Percentiles rank a stretch among this genome's conserved stretches.
These are phyloP conservation scores for Fusarium heterosporum DNA, from an alignment of 2,329 filamentous ascomycete species.

Conservation along the genomic window DNA sequence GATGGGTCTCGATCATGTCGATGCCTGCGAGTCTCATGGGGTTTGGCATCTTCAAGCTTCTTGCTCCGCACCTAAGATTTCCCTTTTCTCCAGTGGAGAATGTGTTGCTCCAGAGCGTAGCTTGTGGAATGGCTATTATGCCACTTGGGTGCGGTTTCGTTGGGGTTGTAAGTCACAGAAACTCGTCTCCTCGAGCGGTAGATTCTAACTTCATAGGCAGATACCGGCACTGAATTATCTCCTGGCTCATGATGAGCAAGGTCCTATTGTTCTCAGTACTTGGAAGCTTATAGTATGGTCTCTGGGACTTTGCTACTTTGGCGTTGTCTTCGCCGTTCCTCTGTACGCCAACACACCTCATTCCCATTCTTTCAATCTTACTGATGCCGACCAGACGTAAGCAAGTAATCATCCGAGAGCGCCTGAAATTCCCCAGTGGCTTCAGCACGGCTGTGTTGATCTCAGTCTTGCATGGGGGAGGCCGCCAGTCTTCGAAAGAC, in stretches of 20 bases:
- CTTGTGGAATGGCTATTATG: slow-evolving; percentile 96
- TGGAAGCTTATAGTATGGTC: slow-evolving; percentile 90
- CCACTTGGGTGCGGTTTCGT: slow-evolving; percentile 95
- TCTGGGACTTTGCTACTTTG: slow-evolving; percentile 93
- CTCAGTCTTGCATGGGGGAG: slow-evolving; percentile 81
- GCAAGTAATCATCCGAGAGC: slow-evolving; percentile 93
- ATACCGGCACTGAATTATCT: slow-evolving; percentile 93
- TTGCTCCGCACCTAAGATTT: slow-evolving; percentile 77
- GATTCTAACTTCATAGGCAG: slow-evolving; percentile 46
- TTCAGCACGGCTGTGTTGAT: slow-evolving; percentile 97
- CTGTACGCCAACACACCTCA: slow-evolving; percentile 58
- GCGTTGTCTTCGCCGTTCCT: slow-evolving; percentile 95
- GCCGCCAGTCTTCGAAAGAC: slow-evolving; percentile 49
- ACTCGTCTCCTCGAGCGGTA: background rate
- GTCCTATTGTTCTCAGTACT: slow-evolving; percentile 77
- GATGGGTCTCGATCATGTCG: slow-evolving; percentile 83
- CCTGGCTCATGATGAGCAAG: slow-evolving; percentile 80
- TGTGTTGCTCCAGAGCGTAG: slow-evolving; percentile 94
- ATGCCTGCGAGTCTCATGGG: slow-evolving; percentile 96
- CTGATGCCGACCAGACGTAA: slow-evolving; percentile 63
- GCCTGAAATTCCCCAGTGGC: slow-evolving; percentile 92
- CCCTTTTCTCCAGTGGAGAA: slow-evolving; percentile 97
- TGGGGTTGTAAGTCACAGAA: slow-evolving; percentile 70
- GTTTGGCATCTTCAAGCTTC: slow-evolving; percentile 89
- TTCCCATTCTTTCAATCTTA: background rate